phyloP scores from a whole-genome alignment of 345 rosid species.

The Tarenaya hassleriana region DNA sequence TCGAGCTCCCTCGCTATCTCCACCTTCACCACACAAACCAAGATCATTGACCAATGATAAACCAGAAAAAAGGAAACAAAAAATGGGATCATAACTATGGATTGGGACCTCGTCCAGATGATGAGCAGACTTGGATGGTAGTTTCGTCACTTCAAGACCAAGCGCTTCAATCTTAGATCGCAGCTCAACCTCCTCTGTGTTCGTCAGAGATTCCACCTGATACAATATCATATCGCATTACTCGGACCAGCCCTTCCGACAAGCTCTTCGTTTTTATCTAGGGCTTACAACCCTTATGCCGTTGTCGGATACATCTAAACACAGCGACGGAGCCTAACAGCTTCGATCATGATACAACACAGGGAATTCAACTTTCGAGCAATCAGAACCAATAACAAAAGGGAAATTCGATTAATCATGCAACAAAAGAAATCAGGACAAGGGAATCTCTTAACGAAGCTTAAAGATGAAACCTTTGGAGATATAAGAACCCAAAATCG shows the following conservation, averaged over 20 bases:
- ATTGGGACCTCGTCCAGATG: slow-evolving; percentile 50
- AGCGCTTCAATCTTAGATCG: slow-evolving; percentile 89
- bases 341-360: too few species aligned
- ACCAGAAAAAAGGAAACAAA: not conserved
- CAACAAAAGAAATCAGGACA: slow-evolving; percentile 1
- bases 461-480: not conserved
- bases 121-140: slow-evolving; percentile 48
- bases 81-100: too few species aligned
- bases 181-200: slow-evolving; percentile 73
- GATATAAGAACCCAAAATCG: not conserved
- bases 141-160: slow-evolving; percentile 68
- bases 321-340: too few species aligned
- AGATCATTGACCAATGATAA: not conserved
- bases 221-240: not conserved
- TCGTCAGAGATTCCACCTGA: slow-evolving; percentile 69
- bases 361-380: too few species aligned
- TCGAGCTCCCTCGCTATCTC: slow-evolving; percentile 82
- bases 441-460: not conserved
- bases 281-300: too few species aligned
- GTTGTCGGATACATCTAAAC: too few species aligned
- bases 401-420: too few species aligned
- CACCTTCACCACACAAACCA: slow-evolving; percentile 29
- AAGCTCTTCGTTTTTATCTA: too few species aligned
- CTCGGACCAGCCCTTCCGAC: too few species aligned
- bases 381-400: too few species aligned